Conservation (phyloP, 306 rosid genomes). For the Cicer cuneatum region DNA sequence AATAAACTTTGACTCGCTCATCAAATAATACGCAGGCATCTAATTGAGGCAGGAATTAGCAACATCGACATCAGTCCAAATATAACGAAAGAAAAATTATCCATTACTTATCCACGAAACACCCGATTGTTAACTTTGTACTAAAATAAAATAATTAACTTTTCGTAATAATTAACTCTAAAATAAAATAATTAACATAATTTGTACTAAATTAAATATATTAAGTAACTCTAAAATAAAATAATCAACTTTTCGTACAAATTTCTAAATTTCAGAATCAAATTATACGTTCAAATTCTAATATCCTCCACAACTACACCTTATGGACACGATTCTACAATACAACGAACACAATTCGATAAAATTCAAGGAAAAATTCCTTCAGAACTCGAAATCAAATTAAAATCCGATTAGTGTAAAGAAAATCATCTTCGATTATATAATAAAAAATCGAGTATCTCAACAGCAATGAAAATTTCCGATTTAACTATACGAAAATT, state of each 20-base stretch:
- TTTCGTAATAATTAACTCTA: too few relatives aligned
- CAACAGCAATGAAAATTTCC: background rate
- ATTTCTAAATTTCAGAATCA: background rate
- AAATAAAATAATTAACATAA: too few relatives aligned
- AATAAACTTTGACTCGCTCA: background rate
- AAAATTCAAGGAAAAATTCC: background rate
- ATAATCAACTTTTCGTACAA: background rate
- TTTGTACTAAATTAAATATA: too few relatives aligned
- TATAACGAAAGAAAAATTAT: background rate
- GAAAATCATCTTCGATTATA: background rate
- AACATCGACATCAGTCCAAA: background rate
- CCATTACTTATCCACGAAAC: background rate
- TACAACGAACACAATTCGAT: background rate
- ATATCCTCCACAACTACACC: background rate
- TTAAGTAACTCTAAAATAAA: too few relatives aligned
- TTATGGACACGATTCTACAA: background rate
- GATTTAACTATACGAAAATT: background rate
- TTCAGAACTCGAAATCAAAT: background rate
- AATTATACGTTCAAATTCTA: background rate
- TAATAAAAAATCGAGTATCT: background rate
- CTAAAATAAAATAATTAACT: background rate
- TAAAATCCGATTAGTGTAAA: background rate
- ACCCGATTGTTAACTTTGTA: too few relatives aligned
- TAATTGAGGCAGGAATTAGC: background rate
- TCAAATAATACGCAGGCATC: background rate